phyloP scores from a whole-genome alignment of 2,329 filamentous ascomycete genomes.

The Mycosphaerelloides madeirae region DNA sequence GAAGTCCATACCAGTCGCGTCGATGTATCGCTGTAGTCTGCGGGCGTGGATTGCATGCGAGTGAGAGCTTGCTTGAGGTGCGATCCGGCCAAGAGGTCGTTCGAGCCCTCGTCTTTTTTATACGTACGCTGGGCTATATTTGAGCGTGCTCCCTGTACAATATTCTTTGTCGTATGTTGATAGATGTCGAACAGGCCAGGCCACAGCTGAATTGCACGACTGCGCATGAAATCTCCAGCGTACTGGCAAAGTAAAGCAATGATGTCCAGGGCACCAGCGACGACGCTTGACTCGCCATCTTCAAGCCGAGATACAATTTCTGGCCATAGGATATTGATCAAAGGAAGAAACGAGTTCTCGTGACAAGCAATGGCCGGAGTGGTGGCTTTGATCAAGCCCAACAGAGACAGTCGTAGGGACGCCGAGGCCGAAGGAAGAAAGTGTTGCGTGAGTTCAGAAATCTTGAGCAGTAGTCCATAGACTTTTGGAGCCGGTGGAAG shows the following conservation, averaged over 20 bases:
- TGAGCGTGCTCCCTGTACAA: conserved; percentile 7
- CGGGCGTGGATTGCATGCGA: conserved; percentile 17
- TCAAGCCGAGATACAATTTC: conserved; percentile 65
- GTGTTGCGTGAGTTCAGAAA: conserved; percentile 79
- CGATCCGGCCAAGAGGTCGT: neutral
- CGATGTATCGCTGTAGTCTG: conserved; percentile 51
- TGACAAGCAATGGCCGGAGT: conserved; percentile 67
- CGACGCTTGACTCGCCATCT: conserved; percentile 64
- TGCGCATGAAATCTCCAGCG: conserved; percentile 76
- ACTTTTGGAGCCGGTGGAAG: conserved; percentile 67
- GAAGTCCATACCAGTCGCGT: conserved; percentile 62
- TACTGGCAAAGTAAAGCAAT: conserved; percentile 63
- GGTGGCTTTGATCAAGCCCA: conserved; percentile 70
- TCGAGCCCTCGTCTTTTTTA: neutral
- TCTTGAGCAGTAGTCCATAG: conserved; percentile 74
- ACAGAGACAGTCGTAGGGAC: conserved; percentile 69
- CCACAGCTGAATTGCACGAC: conserved; percentile 72
- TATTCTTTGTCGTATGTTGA: conserved; percentile 6
- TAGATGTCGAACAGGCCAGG: conserved; percentile 28
- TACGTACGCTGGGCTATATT: conserved; percentile 2
- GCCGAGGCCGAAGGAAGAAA: conserved; percentile 84
- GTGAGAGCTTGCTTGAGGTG: conserved; percentile 13
- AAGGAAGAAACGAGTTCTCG: conserved; percentile 77
- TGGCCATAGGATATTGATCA: conserved; percentile 89
- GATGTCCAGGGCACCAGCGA: conserved; percentile 64